Conservation (phyloP, 2,329 filamentous ascomycete genomes). For the Pseudomassariella vexata region DNA sequence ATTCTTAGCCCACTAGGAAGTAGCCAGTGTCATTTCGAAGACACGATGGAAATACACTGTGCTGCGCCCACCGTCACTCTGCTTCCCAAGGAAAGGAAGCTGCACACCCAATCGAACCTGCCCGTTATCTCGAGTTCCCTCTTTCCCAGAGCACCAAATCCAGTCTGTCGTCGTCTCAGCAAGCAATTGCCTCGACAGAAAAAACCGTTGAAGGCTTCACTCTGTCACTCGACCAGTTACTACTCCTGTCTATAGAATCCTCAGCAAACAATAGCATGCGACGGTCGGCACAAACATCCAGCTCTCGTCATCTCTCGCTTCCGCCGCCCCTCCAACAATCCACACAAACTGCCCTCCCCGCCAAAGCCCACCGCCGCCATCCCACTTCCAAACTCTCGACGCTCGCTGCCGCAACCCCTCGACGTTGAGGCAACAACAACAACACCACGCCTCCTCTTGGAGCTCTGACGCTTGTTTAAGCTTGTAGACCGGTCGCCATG, state of each 20-base stretch:
- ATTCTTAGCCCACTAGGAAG: conserved; percentile 3
- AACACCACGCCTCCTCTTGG: conserved; percentile 1
- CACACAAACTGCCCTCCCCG: conserved; percentile 2
- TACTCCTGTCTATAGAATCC: background rate
- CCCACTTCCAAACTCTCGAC: conserved; percentile 4
- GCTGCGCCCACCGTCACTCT: no score
- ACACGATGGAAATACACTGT: no score
- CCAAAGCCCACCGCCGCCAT: conserved; percentile 7
- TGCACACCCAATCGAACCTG: no score
- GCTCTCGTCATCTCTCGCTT: conserved; percentile 5
- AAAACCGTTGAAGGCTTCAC: no score
- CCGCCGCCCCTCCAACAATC: conserved; percentile 5
- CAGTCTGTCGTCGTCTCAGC: background rate
- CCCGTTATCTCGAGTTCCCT: background rate
- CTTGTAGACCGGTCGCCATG: conserved; percentile 4
- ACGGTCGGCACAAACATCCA: background rate
- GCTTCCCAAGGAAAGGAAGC: no score
- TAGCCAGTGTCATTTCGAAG: conserved; percentile 4
- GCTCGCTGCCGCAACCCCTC: conserved; percentile 1
- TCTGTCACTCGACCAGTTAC: no score
- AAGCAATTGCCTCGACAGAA: conserved; percentile 2
- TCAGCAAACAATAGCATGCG: conserved; percentile 3
- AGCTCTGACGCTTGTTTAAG: background rate
- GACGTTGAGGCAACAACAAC: no score
- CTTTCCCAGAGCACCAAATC: background rate